Evolutionary conservation across 2,329 filamentous ascomycete species (phyloP).

Genomic region (Parastagonospora avenae): DNA sequence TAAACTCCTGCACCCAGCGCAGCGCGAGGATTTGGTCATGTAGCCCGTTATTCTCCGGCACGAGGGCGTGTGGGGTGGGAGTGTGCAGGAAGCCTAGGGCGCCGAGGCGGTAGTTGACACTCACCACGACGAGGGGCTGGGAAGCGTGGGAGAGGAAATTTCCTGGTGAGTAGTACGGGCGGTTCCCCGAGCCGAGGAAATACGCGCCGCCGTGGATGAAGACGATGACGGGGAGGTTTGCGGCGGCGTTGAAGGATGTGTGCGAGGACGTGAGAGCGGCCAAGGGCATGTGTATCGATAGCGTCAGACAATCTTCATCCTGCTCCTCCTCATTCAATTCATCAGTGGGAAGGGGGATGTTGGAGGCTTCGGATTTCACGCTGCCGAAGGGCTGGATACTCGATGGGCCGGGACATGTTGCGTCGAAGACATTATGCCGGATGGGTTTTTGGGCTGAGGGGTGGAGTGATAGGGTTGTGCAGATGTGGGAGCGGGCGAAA

Average conservation of each 20-base stretch:
- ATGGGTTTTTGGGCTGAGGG: background rate
- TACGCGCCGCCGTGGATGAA: conserved; percentile 61
- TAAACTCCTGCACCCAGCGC: conserved; percentile 43
- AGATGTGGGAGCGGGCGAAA: conserved; percentile 17
- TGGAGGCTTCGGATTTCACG: conserved; percentile 20
- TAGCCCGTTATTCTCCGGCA: conserved; percentile 35
- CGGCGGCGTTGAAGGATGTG: conserved; percentile 8
- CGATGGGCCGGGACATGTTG: conserved; percentile 14
- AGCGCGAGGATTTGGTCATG: conserved; percentile 43
- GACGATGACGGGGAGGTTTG: conserved; percentile 54
- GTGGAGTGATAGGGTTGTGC: background rate
- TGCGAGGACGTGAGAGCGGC: conserved; percentile 46
- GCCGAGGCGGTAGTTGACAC: conserved; percentile 32
- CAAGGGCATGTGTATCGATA: conserved; percentile 43
- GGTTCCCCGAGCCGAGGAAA: conserved; percentile 54
- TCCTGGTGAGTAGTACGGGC: conserved; percentile 56
- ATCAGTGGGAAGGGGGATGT: conserved; percentile 19
- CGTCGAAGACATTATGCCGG: conserved; percentile 14
- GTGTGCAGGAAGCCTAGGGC: conserved; percentile 49
- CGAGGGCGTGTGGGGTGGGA: conserved; percentile 40
- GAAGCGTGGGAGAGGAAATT: conserved; percentile 10
- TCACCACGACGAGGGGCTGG: conserved; percentile 11
- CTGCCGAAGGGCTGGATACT: conserved; percentile 21
- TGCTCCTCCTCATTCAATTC: conserved; percentile 19
- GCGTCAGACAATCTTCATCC: conserved; percentile 53